These are phyloP conservation scores for Polytrichum commune DNA, from an alignment of 225 moss, liverwort and hornwort genomes.

Conservation along the genomic window DNA sequence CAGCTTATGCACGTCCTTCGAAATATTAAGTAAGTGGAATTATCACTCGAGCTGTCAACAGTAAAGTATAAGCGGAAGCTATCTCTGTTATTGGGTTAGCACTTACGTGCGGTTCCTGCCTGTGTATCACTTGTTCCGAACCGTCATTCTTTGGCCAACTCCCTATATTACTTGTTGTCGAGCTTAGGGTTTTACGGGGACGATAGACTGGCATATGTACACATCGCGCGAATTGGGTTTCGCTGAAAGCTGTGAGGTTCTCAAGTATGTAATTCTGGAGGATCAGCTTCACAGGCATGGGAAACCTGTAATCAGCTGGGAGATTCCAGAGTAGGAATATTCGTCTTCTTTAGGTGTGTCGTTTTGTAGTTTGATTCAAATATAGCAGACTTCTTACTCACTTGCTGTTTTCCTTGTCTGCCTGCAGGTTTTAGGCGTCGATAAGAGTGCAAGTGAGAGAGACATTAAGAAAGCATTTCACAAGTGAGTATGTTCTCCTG, in stretches of 20 bases:
- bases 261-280: not conserved
- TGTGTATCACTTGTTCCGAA: too few species aligned
- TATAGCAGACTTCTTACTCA: not conserved
- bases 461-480: slow-evolving; percentile 95
- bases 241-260: not conserved
- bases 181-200: not conserved
- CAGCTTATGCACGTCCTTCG: too few species aligned
- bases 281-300: not conserved
- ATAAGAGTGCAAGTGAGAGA: slow-evolving; percentile 72
- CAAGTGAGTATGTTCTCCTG: slow-evolving; percentile 50
- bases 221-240: too few species aligned
- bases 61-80: too few species aligned
- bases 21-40: too few species aligned
- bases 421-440: slow-evolving; percentile 78
- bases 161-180: not conserved
- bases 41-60: too few species aligned
- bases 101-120: too few species aligned
- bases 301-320: not conserved
- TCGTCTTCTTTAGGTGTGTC: not conserved
- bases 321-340: not conserved
- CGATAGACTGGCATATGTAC: too few species aligned
- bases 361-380: too few species aligned
- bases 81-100: too few species aligned
- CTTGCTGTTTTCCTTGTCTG: slow-evolving; percentile 4
- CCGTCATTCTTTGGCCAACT: too few species aligned